Percentiles rank a stretch among this genome's conserved stretches.
phyloP scores from a whole-genome alignment of 176 grass and related monocot species.

The Melocanna baccifera region DNA sequence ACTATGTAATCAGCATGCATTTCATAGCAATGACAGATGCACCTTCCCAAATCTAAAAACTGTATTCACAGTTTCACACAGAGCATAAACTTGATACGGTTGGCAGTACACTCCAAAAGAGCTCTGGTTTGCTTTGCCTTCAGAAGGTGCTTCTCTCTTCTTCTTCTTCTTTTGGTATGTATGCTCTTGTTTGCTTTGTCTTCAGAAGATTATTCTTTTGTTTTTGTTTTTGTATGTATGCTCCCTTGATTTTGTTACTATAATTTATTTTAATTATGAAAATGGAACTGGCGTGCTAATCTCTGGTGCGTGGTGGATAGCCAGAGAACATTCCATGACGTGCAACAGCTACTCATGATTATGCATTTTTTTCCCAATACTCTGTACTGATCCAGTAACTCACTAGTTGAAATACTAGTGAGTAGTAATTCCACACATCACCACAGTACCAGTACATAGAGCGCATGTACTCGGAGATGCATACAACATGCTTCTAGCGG shows the following conservation, averaged over 20 bases:
- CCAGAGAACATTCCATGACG: neutral
- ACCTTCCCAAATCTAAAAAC: neutral
- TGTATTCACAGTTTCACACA: neutral
- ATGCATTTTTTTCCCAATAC: neutral
- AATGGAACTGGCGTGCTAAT: neutral
- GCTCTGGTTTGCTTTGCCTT: neutral
- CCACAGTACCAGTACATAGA: neutral
- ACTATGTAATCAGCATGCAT: neutral
- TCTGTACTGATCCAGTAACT: neutral
- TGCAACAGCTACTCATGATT: neutral
- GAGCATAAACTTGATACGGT: neutral
- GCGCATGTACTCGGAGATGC: neutral
- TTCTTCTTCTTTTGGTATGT: neutral
- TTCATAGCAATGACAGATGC: neutral
- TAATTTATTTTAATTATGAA: neutral
- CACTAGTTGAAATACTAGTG: neutral
- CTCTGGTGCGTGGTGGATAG: neutral
- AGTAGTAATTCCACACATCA: slow-evolving; percentile 9
- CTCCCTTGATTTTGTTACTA: neutral
- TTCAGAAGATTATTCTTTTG: neutral
- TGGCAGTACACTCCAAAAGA: neutral
- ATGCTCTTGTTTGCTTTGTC: neutral
- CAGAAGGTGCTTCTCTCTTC: neutral
- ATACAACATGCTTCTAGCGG: neutral
- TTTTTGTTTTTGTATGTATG: neutral